Percentiles rank a stretch among this genome's conserved stretches.
Conservation (phyloP, 306 rosid species). For the Senna siamea region DNA sequence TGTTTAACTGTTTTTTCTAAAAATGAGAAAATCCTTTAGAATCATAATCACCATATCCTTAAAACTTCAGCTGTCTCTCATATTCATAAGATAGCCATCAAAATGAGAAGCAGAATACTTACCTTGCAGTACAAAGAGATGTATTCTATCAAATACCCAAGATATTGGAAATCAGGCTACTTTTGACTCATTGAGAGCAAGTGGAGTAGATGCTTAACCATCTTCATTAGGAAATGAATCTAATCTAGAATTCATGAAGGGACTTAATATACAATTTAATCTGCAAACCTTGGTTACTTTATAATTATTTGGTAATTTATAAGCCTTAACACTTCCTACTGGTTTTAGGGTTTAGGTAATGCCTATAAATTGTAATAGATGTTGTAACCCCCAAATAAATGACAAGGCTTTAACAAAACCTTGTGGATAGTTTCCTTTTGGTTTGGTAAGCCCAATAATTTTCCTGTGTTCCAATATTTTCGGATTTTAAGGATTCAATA, state of each 20-base stretch:
- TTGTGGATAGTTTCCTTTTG: not conserved
- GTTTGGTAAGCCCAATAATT: not conserved
- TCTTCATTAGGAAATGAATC: not conserved
- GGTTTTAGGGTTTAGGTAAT: too few relatives aligned
- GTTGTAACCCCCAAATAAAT: too few relatives aligned
- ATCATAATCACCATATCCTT: constrained; percentile 17
- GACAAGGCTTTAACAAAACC: too few relatives aligned
- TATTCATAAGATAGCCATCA: constrained; percentile 18
- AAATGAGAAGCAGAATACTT: constrained; percentile 35
- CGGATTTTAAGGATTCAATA: too few relatives aligned
- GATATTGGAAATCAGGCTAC: constrained; percentile 20
- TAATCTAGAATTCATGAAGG: not conserved
- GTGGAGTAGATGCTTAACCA: not conserved
- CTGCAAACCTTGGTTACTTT: too few relatives aligned
- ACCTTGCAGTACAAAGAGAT: constrained; percentile 5
- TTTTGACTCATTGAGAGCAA: constrained; percentile 17
- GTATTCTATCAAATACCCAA: constrained; percentile 12
- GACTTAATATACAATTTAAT: too few relatives aligned
- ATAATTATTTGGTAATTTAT: too few relatives aligned
- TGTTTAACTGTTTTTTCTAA: constrained; percentile 15
- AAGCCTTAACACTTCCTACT: too few relatives aligned
- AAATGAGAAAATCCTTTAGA: constrained; percentile 26
- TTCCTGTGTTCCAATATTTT: too few relatives aligned
- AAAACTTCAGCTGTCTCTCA: constrained; percentile 30
- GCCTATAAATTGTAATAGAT: too few relatives aligned